Evolutionary conservation across 108 stramenopile species (phyloP), one percentile per base, ranked within the genome.

Genomic region (Poteriospumella lacustris): DNA sequence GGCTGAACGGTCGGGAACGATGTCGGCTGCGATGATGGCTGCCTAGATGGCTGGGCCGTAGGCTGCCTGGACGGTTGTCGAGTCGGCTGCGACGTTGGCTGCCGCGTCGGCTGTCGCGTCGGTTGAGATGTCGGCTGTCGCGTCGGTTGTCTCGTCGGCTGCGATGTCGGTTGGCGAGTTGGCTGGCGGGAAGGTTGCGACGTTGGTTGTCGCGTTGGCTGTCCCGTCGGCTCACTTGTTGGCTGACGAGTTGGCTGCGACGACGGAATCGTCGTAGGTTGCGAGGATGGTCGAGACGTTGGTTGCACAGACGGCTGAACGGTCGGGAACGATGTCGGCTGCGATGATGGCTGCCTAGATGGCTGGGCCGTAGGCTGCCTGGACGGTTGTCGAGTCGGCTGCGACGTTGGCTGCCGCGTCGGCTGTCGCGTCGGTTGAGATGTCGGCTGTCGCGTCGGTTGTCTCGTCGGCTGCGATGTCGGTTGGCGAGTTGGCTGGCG

Each of bases 151-250:
- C n/a, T n/a, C n/a, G n/a, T n/a, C n/a, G n/a, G n/a, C n/a, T n/a
- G n/a, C n/a, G n/a, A n/a, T n/a, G n/a, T n/a, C n/a, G n/a, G n/a
- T n/a, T n/a, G n/a, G n/a, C n/a, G n/a, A n/a, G n/a, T n/a, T n/a
- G n/a, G n/a, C n/a, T n/a, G n/a, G n/a, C n/a, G n/a, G n/a, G n/a
- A n/a, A n/a, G n/a, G n/a, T n/a, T n/a, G n/a, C n/a, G n/a, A n/a
- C 31, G 33, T 5, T 12, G 70, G 70, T 73, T 73, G 70, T 5
- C 12, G 31, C 5, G 44, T 73, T 3, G 70, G 70, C 47, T 73
- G 70, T 5, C 41, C 41, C 26, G 70, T 52, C 43, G 64, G 64
- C n/a, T n/a, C n/a, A 40, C 19, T 41, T 33, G 64, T 67, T 41
- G 70, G 70, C 28, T 24, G 36, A 52, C 12, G 3, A 38, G 44